Evolutionary conservation across 2,329 filamentous ascomycete species (phyloP), one percentile per base, ranked within the genome.

Genomic region (Pezicula neosporulosa): DNA sequence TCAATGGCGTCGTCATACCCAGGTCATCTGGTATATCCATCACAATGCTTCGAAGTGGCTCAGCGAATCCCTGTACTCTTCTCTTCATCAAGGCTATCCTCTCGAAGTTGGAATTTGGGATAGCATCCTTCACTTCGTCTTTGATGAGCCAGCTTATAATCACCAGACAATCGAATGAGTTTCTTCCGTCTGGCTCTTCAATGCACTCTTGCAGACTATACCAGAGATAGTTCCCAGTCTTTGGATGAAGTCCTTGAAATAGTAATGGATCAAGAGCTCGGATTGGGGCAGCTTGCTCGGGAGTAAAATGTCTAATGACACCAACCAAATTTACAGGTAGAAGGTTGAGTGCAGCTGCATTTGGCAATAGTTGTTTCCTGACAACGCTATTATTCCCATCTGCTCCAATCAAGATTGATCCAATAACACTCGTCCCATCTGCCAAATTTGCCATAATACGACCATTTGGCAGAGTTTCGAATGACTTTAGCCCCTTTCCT

Each of bases 221-320:
- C 68, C 75, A 82, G 16, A 82, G 64, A 53, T 71, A 82, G 19
- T 70, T 71, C 44, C 74, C 71, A 1, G 74, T 77, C 3, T 70
- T 65, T 0, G 78, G 77, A 59, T 83, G 75, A 9, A 73, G 69
- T 3, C 76, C 79, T 51, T 81, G 77, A 58, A 82, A 78, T 21
- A 82, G 73, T 38, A 77, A 70, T 0, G 78, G 78, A 52, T 82
- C 78, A 21, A 82, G 71, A 1, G 66, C 68, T n/a, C 71, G 67
- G 7, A 77, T 64, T 7, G 68, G 57, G 66, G 60, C 55, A 68
- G 59, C 64, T 67, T 71, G 57, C 56, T 69, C 63, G 19, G 69
- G 63, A 1, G 66, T 70, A 52, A 76, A 63, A 46, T 69, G 60
- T 1, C 70, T 59, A 4, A 68, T 64, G 2, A 67, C 66, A 4